These are phyloP conservation scores for Neonectria punicea DNA, from an alignment of 2,329 filamentous ascomycete genomes.

Conservation along the genomic window DNA sequence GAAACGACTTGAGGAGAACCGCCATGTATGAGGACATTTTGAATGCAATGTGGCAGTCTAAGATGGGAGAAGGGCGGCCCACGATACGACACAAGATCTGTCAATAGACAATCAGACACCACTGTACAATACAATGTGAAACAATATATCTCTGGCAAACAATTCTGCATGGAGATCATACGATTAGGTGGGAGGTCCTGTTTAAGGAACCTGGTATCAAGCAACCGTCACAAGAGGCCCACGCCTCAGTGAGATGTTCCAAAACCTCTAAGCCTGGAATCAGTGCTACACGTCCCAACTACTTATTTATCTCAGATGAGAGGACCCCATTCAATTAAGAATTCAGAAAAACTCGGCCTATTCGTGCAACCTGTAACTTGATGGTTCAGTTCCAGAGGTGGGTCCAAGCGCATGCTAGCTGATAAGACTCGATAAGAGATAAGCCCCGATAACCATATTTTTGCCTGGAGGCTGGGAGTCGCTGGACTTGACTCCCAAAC, in stretches of 20 bases:
- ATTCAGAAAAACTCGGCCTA: no score
- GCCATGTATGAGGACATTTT: slow-evolving; percentile 38
- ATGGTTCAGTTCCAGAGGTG: not conserved
- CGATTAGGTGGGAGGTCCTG: not conserved
- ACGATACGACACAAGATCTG: slow-evolving; percentile 9
- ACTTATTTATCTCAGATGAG: not conserved
- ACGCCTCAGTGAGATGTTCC: not conserved
- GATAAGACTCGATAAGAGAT: slow-evolving; percentile 31
- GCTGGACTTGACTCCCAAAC: not conserved
- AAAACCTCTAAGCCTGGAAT: not conserved
- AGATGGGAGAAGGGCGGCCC: slow-evolving; percentile 1
- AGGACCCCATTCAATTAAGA: not conserved
- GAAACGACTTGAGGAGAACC: slow-evolving; percentile 1
- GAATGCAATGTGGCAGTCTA: slow-evolving; percentile 1
- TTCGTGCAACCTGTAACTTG: not conserved
- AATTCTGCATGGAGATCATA: not conserved
- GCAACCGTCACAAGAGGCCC: not conserved
- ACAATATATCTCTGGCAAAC: not conserved
- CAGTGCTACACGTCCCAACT: not conserved
- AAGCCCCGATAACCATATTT: slow-evolving; percentile 18
- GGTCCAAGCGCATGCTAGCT: not conserved
- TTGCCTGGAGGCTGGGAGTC: slow-evolving; percentile 26
- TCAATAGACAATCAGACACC: slow-evolving; percentile 26
- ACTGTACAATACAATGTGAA: slow-evolving; percentile 41
- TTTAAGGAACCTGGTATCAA: not conserved